Conservation (phyloP, 2,329 filamentous ascomycete genomes). For the Beauveria bassiana region DNA sequence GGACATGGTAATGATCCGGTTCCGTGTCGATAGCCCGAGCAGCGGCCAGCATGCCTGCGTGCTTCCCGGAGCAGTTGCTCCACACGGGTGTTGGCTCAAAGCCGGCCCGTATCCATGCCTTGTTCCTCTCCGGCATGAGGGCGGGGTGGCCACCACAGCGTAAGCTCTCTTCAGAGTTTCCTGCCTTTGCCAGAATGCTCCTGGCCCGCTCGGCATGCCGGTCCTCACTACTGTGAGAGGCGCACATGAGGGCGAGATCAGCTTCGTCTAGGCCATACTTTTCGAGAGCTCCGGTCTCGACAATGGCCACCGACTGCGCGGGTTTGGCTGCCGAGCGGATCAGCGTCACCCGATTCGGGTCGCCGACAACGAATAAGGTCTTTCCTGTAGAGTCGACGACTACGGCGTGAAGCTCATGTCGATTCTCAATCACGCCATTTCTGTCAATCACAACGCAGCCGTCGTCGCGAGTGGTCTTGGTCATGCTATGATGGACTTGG, state of each 20-base stretch:
- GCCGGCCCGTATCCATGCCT: conserved; percentile 29
- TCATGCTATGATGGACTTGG: conserved; percentile 3
- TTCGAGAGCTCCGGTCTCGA: conserved; percentile 33
- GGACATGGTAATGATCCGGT: conserved; percentile 27
- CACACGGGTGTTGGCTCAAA: conserved; percentile 29
- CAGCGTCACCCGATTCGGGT: conserved; percentile 33
- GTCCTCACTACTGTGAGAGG: conserved; percentile 38
- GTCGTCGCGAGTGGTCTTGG: conserved; percentile 11
- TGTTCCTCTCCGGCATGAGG: conserved; percentile 27
- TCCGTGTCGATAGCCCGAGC: conserved; percentile 27
- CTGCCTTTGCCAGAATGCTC: conserved; percentile 29
- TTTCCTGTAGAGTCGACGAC: conserved; percentile 30
- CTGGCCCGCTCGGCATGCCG: conserved; percentile 30
- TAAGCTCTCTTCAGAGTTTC: conserved; percentile 27
- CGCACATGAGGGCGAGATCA: conserved; percentile 39
- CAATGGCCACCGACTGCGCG: conserved; percentile 34
- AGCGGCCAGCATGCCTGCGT: conserved; percentile 38
- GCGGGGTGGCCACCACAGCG: conserved; percentile 35
- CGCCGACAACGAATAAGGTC: conserved; percentile 32
- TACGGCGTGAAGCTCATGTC: conserved; percentile 35
- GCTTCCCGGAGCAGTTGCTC: conserved; percentile 43
- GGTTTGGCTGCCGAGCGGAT: conserved; percentile 39
- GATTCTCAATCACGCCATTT: conserved; percentile 34
- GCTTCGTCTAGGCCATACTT: conserved; percentile 28
- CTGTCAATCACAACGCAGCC: conserved; percentile 30